Evolutionary conservation across 1,284 basidiomycete species (phyloP).

Genomic region (Sphagnurus paluster): DNA sequence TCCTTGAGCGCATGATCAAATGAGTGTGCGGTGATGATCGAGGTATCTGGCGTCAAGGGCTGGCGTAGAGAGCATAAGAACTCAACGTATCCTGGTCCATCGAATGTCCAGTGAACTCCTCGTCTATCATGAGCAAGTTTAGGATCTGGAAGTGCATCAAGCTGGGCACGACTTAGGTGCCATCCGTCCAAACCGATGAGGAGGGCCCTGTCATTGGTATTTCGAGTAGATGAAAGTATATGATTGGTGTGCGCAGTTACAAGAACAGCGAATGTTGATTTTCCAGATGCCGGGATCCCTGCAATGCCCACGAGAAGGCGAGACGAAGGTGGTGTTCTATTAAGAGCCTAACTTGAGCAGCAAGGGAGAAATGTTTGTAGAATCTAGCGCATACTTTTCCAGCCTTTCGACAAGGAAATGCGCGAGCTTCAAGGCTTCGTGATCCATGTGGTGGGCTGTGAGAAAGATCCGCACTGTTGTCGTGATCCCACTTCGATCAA

Average conservation of each 20-base stretch:
- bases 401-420: conserved; percentile 34
- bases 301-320: conserved; percentile 76
- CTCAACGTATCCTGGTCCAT: conserved; percentile 59
- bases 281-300: conserved; percentile 85
- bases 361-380: background rate
- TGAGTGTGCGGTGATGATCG: conserved; percentile 60
- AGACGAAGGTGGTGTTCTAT: conserved; percentile 43
- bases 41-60: conserved; percentile 28
- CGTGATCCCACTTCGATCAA: conserved; percentile 7
- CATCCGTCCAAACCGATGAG: conserved; percentile 84
- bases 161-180: conserved; percentile 72
- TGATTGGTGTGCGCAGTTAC: conserved; percentile 53
- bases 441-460: conserved; percentile 28
- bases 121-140: conserved; percentile 65
- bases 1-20: conserved; percentile 79
- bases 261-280: conserved; percentile 67
- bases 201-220: conserved; percentile 37
- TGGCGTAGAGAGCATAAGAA: conserved; percentile 59
- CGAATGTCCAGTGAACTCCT: conserved; percentile 78
- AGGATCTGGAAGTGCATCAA: conserved; percentile 70
- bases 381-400: conserved; percentile 30
- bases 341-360: conserved; percentile 7
- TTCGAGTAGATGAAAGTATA: conserved; percentile 25
- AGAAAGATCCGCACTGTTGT: background rate
- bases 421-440: conserved; percentile 32